Evolutionary conservation across 441 rosid species (phyloP), one percentile per base, ranked within the genome.

Genomic region (Euphorbia schlechtendalii): DNA sequence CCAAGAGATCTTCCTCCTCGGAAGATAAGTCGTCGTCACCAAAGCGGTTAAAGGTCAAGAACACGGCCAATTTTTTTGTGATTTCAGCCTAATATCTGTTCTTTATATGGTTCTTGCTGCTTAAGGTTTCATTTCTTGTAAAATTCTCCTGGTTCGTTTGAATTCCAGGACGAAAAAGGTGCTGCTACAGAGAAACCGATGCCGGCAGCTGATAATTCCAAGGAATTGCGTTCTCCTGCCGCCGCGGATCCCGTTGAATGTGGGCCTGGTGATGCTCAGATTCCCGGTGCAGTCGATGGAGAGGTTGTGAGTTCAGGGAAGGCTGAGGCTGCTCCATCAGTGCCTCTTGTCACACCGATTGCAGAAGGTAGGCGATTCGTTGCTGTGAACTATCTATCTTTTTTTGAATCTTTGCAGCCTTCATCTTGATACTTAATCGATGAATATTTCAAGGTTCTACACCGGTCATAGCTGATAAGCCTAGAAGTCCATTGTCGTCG

Each of bases 1-100:
- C 70, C 77, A 87, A 87, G 78, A 79, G 86, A 84, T 84, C 91
- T 69, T 83, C 86, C 45, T 87, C 94, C 59, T 75, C 86, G 6
- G 95, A 83, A 59, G 95, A 84, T 32, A 85, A 83, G 70, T 82
- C 88, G 55, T 78, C 88, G 48, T 87, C 95, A 4, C 89, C 95
- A 2, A 88, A 86, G 71, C 89, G 88, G 48, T 89, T 71, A 58
- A 88, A 88, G 95, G 95, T 86, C 49, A 41, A 60, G 59, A 59
- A 56, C 34, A 62, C n/a, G 63, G 22, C 18, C 5, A 8, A 12
- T 36, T 36, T 40, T 9, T 40, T 40, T 40, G 45, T 12, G 4
- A 40, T 40, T 40, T 12, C 45, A 40, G 45, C 45, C 34, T 2
- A 32, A 6, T 32, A 32, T 32, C 34, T 32, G 34, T 3, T 6